Evolutionary conservation across 768 basidiomycete species (phyloP).

Genomic region (Leucosporidium yakuticum): DNA sequence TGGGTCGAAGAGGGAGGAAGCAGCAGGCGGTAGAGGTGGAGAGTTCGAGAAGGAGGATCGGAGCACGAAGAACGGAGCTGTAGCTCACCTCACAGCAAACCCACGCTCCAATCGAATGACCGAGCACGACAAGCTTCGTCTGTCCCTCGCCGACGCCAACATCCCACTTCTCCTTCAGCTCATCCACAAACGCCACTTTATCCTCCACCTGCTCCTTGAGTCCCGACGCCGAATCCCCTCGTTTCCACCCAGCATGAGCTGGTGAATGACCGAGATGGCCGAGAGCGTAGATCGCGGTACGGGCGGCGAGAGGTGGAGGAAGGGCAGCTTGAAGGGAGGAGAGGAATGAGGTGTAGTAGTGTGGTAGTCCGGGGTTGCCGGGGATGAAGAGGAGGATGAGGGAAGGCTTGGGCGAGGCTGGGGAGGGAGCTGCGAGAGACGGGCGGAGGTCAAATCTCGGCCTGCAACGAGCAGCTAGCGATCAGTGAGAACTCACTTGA

Average conservation of each 20-base stretch:
- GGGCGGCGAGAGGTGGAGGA: conserved; percentile 17
- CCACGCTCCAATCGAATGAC: conserved; percentile 72
- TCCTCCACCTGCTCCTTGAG: conserved; percentile 55
- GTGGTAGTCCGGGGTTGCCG: conserved; percentile 58
- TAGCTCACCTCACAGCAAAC: conserved; percentile 54
- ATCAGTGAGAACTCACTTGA: too few species aligned
- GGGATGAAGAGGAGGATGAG: conserved; percentile 28
- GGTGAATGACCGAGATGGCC: conserved; percentile 55
- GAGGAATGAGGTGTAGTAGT: conserved; percentile 65
- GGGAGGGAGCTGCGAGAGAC: neutral
- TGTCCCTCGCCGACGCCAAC: conserved; percentile 14
- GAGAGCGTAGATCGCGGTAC: conserved; percentile 37
- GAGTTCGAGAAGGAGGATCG: too few species aligned
- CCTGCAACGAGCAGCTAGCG: too few species aligned
- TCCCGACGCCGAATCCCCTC: too few species aligned
- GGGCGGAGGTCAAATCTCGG: too few species aligned
- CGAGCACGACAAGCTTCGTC: conserved; percentile 50
- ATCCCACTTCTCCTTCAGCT: conserved; percentile 36
- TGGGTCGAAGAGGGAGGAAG: too few species aligned
- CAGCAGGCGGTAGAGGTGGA: too few species aligned
- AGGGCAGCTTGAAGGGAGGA: conserved; percentile 47
- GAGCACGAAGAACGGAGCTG: too few species aligned
- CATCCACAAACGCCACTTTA: conserved; percentile 55
- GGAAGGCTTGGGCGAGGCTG: neutral
- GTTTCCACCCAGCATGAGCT: conserved; percentile 46